Conservation (phyloP, 1,139 yeast genomes). For the Eremothecium sinecaudum region DNA sequence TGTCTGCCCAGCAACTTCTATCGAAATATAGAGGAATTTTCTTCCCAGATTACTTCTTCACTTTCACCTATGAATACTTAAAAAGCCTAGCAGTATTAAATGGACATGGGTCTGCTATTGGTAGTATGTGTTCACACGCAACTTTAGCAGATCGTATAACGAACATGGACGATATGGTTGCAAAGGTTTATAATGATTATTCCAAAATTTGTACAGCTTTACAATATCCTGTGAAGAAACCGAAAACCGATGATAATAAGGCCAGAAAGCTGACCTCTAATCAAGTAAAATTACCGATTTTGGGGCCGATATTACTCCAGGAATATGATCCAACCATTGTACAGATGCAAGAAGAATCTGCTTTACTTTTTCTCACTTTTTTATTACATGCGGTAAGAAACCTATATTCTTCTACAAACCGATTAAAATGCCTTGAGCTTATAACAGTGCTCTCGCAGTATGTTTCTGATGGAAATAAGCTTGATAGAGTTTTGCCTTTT, state of each 20-base stretch:
- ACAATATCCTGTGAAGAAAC: conserved; percentile 31
- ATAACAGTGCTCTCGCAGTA: conserved; percentile 69
- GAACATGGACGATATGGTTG: conserved; percentile 52
- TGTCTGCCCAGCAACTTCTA: conserved; percentile 47
- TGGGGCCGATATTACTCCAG: conserved; percentile 11
- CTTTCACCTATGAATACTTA: conserved; percentile 61
- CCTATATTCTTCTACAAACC: conserved; percentile 50
- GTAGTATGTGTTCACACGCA: conserved; percentile 16
- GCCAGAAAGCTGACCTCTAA: not conserved
- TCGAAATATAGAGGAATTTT: conserved; percentile 39
- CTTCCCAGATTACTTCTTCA: conserved; percentile 67
- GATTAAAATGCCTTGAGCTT: conserved; percentile 66
- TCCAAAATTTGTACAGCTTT: conserved; percentile 43
- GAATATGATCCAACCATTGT: conserved; percentile 3
- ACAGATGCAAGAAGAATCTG: conserved; percentile 14
- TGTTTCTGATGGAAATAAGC: conserved; percentile 70
- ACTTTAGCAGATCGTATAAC: conserved; percentile 29
- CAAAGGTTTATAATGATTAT: conserved; percentile 48
- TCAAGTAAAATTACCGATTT: conserved; percentile 4
- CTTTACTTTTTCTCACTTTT: conserved; percentile 54
- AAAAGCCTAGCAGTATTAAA: conserved; percentile 32
- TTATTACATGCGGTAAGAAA: conserved; percentile 60
- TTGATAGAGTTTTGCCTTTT: conserved; percentile 80
- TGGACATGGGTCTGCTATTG: conserved; percentile 26
- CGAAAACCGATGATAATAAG: conserved; percentile 6